Evolutionary conservation across 257 asterid species (phyloP), one percentile per base, ranked within the genome.

Genomic region (Prunella vulgaris): DNA sequence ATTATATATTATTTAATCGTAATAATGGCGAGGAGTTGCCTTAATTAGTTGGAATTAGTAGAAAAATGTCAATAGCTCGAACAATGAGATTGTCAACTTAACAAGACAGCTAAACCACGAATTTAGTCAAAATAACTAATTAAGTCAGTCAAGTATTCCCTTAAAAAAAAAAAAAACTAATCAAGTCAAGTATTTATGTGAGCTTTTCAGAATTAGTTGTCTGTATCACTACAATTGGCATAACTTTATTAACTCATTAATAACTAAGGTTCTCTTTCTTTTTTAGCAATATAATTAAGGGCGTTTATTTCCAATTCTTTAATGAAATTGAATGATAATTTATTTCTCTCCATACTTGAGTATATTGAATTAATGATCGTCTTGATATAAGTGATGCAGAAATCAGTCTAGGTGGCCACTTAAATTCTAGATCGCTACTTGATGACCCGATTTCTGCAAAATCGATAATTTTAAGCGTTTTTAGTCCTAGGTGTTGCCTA

Each of bases 111-210:
- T 17, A 44, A 12, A 63, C 38, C 25, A 60, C 30, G 24, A 48
- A 35, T n/a, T 5, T 22, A 37, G 25, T 25, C 22, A 53, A 30
- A 48, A n/a, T 9, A n/a, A 28, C 64, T 66, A 56, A 57, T 30
- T 72, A 38, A n/a, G n/a, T n/a, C n/a, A 37, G 71, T 56, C 30
- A 37, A 33, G n/a, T 24, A 48, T 46, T 74, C n/a, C n/a, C n/a
- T n/a, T n/a, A n/a, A n/a, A n/a, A n/a, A n/a, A n/a, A 54, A 53
- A 30, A 48, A n/a, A 5, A n/a, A 28, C 64, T 66, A 56, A 57
- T 30, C 64, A 38, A 37, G 71, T 56, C 30, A 37, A 33, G n/a
- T 24, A 48, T 46, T 74, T 59, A 67, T 59, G 68, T 13, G 25
- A 15, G 7, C 73, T 37, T 59, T 60, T 46, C 1, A 37, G 17